These are phyloP conservation scores for Psilocybe sp. DNA, from an alignment of 768 basidiomycete species.

Conservation along the genomic window DNA sequence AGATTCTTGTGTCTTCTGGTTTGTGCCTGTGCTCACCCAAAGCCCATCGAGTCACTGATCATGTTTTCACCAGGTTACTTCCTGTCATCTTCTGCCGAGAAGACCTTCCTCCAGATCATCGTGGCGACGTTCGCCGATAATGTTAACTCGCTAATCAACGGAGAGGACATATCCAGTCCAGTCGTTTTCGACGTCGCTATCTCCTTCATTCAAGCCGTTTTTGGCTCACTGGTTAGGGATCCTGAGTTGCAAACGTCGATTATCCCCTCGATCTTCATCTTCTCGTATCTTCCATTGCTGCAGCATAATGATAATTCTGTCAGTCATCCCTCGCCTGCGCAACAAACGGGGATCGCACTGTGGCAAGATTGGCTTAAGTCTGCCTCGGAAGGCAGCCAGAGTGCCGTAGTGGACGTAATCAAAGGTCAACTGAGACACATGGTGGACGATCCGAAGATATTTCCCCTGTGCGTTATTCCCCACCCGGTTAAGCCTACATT, in stretches of 20 bases:
- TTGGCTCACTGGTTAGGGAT: conserved; percentile 13
- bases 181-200: conserved; percentile 25
- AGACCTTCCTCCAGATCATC: conserved; percentile 28
- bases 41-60: neutral
- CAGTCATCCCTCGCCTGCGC: conserved; percentile 13
- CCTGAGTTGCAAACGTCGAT: conserved; percentile 2
- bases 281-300: conserved; percentile 42
- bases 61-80: conserved; percentile 29
- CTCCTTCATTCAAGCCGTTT: conserved; percentile 29
- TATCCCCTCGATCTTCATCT: conserved; percentile 44
- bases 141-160: conserved; percentile 30
- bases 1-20: conserved; percentile 43
- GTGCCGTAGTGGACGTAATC: conserved; percentile 29
- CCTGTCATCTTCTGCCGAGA: conserved; percentile 30
- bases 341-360: conserved; percentile 26
- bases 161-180: conserved; percentile 17
- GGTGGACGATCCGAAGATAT: conserved; percentile 35
- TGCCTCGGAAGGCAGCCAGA: conserved; percentile 18
- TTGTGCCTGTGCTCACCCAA: conserved; percentile 10
- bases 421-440: conserved; percentile 39
- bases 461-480: neutral
- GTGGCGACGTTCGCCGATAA: conserved; percentile 31
- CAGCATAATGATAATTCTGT: conserved; percentile 15
- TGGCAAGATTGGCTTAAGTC: conserved; percentile 32
- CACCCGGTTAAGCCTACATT: neutral